Evolutionary conservation across 305 asterid species (phyloP).

Genomic region (Ajuga reptans): DNA sequence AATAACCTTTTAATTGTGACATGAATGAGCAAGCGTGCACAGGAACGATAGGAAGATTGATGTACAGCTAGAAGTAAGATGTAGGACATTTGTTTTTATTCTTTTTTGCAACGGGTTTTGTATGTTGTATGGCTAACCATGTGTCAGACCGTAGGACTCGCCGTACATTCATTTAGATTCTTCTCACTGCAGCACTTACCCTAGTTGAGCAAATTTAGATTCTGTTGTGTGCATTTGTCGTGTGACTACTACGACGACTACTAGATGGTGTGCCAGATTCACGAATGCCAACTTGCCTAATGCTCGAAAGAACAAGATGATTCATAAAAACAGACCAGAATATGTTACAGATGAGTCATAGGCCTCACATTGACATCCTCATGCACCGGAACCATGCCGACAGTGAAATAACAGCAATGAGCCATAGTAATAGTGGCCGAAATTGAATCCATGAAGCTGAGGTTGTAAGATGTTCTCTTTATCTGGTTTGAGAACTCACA

Average conservation of each 20-base stretch:
- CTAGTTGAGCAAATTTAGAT: background rate
- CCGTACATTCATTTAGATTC: background rate
- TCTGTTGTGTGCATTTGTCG: background rate
- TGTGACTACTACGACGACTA: no score
- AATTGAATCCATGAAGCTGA: background rate
- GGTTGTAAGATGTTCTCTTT: background rate
- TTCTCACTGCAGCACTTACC: background rate
- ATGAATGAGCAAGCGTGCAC: constrained; percentile 21
- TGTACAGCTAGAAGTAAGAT: constrained; percentile 14
- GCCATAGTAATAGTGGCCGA: no score
- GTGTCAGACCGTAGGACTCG: background rate
- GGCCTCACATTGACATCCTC: no score
- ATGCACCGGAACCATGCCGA: no score
- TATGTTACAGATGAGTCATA: no score
- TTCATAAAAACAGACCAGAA: no score
- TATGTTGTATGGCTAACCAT: background rate
- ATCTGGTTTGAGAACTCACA: constrained; percentile 12
- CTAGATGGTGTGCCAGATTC: no score
- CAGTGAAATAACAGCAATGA: no score
- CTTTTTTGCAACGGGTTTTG: constrained; percentile 13
- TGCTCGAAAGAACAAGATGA: no score
- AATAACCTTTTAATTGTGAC: constrained; percentile 60
- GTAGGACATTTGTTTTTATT: constrained; percentile 25
- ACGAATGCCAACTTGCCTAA: no score
- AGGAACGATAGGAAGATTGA: background rate